A percentile compares a stretch with the other conserved stretches of the same genome.
These are phyloP conservation scores for Cyclanthera cordifolia DNA, from an alignment of 306 rosid species.

Conservation along the genomic window DNA sequence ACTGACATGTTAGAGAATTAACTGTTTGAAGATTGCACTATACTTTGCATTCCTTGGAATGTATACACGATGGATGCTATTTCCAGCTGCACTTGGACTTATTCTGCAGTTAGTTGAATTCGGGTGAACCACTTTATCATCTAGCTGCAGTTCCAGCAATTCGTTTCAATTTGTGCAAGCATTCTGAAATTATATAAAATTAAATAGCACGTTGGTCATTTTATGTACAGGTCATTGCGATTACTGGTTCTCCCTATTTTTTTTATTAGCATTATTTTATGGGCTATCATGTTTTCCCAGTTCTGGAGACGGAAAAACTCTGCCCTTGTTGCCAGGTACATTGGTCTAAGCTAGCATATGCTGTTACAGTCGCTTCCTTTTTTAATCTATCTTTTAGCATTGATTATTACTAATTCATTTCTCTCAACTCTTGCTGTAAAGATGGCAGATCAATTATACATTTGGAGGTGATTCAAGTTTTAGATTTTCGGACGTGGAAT, in stretches of 20 bases:
- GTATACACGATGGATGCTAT: slow-evolving; percentile 85
- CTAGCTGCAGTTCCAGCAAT: slow-evolving; percentile 8
- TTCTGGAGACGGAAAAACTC: slow-evolving; percentile 93
- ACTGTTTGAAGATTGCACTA: slow-evolving; percentile 59
- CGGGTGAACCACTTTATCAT: slow-evolving; percentile 41
- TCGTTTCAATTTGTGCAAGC: slow-evolving; percentile 15
- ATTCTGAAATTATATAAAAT: slow-evolving; percentile 9
- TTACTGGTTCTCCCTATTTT: slow-evolving; percentile 64
- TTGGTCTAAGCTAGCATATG: background rate
- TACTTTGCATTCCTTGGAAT: slow-evolving; percentile 97
- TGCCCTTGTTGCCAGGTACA: slow-evolving; percentile 82
- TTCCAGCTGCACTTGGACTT: slow-evolving; percentile 71
- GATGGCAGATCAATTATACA: slow-evolving; percentile 68
- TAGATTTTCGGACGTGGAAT: slow-evolving; percentile 41
- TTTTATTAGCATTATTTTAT: slow-evolving; percentile 54
- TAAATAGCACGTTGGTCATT: slow-evolving; percentile 9
- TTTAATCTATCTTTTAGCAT: slow-evolving; percentile 1
- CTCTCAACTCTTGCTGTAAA: slow-evolving; percentile 19
- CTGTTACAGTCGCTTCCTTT: background rate
- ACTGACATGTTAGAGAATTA: slow-evolving; percentile 19
- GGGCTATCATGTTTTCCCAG: slow-evolving; percentile 91
- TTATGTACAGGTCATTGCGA: slow-evolving; percentile 50
- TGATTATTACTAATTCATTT: background rate
- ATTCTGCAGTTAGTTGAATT: slow-evolving; percentile 58
- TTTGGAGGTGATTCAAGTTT: slow-evolving; percentile 37